A percentile compares a stretch with the other conserved stretches of the same genome.
Evolutionary conservation across 805 yeast species (phyloP).

Genomic region (Metschnikowia vanudenii): DNA sequence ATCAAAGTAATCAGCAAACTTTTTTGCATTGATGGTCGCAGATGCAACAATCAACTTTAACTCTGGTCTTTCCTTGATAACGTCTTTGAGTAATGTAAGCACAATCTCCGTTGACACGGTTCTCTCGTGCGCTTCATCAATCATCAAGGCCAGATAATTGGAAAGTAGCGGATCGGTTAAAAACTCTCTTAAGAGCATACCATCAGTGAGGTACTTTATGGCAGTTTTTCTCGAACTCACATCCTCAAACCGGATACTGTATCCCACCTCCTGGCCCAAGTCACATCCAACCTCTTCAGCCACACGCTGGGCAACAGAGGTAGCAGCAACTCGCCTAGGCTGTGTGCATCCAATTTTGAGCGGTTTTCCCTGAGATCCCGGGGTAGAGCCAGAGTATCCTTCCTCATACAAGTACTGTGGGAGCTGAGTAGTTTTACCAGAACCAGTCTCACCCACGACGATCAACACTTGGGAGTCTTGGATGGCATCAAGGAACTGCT

Average conservation of each 20-base stretch:
- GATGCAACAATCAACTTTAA: constrained; percentile 80
- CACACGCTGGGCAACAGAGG: constrained; percentile 84
- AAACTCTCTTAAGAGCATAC: constrained; percentile 87
- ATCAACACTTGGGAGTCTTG: constrained; percentile 63
- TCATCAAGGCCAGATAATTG: constrained; percentile 77
- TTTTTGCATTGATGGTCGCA: constrained; percentile 90
- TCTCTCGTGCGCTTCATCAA: constrained; percentile 97
- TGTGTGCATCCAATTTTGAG: constrained; percentile 80
- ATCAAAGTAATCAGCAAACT: constrained; percentile 77
- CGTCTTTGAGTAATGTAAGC: constrained; percentile 75
- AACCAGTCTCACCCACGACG: constrained; percentile 86
- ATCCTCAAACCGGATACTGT: constrained; percentile 85
- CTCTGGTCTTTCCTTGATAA: constrained; percentile 61
- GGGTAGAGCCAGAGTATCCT: constrained; percentile 59
- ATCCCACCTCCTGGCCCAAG: constrained; percentile 90
- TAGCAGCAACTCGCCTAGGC: constrained; percentile 95
- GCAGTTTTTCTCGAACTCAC: constrained; percentile 60
- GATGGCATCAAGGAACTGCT: constrained; percentile 59
- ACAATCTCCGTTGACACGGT: constrained; percentile 87
- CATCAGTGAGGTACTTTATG: constrained; percentile 92
- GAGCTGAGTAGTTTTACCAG: constrained; percentile 92
- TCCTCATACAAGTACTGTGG: constrained; percentile 86
- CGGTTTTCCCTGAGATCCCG: constrained; percentile 11
- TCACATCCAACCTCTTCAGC: constrained; percentile 81
- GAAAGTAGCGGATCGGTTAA: constrained; percentile 68